Percentiles rank a stretch among this genome's conserved stretches.
These are phyloP conservation scores for Sugiyamaella paludigena DNA, from an alignment of 1,139 yeast genomes.

Conservation along the genomic window DNA sequence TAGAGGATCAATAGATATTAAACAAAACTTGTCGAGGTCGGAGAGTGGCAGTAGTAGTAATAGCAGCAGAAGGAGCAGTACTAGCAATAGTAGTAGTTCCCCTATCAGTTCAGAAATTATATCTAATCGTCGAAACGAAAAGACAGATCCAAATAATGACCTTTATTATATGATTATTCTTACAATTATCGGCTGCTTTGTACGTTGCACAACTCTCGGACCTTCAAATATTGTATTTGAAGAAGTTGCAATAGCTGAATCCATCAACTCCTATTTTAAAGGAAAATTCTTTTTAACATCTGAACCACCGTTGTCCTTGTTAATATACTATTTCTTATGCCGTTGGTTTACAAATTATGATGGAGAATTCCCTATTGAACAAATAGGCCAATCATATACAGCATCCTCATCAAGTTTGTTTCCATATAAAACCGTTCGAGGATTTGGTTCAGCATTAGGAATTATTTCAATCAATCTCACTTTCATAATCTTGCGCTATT, in stretches of 20 bases:
- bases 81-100: too few relatives aligned
- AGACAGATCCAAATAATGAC: too few relatives aligned
- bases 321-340: constrained; percentile 46
- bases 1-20: too few relatives aligned
- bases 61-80: too few relatives aligned
- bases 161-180: background rate
- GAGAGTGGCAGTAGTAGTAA: too few relatives aligned
- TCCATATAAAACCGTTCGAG: constrained; percentile 39
- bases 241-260: constrained; percentile 55
- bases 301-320: constrained; percentile 60
- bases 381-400: constrained; percentile 38
- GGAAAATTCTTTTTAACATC: constrained; percentile 58
- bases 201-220: constrained; percentile 23
- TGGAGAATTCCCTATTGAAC: constrained; percentile 39
- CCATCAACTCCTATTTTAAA: constrained; percentile 50
- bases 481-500: background rate
- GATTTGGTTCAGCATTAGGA: constrained; percentile 1
- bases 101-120: too few relatives aligned
- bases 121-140: too few relatives aligned
- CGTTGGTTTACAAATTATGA: constrained; percentile 44
- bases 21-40: too few relatives aligned
- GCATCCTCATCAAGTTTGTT: constrained; percentile 33
- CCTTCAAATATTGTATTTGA: constrained; percentile 49
- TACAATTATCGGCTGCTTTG: constrained; percentile 6
- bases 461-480: background rate